Conservation (phyloP, 441 rosid genomes). For the Populus hybrid region DNA sequence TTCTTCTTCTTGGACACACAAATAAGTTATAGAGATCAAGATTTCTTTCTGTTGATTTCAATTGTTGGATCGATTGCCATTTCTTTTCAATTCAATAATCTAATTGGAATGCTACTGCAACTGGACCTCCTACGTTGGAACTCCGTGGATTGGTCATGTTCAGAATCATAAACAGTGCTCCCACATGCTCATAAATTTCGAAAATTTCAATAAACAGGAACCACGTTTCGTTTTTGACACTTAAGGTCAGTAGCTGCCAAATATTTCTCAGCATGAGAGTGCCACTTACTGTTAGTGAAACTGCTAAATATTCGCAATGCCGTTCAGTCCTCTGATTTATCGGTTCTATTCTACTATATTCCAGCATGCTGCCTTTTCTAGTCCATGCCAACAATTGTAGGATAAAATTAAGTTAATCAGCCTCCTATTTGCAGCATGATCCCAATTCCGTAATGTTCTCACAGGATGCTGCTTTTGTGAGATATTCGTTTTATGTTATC, state of each 20-base stretch:
- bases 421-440: neutral
- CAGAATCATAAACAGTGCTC: conserved; percentile 22
- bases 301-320: neutral
- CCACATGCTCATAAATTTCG: conserved; percentile 21
- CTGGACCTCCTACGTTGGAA: conserved; percentile 45
- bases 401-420: neutral
- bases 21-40: neutral
- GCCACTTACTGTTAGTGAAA: conserved; percentile 10
- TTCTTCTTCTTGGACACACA: neutral
- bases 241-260: conserved; percentile 47
- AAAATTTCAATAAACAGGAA: conserved; percentile 25
- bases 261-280: conserved; percentile 8
- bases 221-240: conserved; percentile 38
- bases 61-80: neutral
- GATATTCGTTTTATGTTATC: neutral
- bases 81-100: neutral
- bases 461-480: neutral
- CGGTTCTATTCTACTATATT: neutral
- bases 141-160: conserved; percentile 25
- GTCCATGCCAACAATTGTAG: neutral
- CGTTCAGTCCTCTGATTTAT: neutral
- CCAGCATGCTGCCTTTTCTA: neutral
- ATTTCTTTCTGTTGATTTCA: neutral
- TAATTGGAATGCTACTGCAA: conserved; percentile 31
- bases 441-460: neutral